Evolutionary conservation across 108 stramenopile species (phyloP), one percentile per base, ranked within the genome.

Genomic region (Nannochloropsis gaditana): DNA sequence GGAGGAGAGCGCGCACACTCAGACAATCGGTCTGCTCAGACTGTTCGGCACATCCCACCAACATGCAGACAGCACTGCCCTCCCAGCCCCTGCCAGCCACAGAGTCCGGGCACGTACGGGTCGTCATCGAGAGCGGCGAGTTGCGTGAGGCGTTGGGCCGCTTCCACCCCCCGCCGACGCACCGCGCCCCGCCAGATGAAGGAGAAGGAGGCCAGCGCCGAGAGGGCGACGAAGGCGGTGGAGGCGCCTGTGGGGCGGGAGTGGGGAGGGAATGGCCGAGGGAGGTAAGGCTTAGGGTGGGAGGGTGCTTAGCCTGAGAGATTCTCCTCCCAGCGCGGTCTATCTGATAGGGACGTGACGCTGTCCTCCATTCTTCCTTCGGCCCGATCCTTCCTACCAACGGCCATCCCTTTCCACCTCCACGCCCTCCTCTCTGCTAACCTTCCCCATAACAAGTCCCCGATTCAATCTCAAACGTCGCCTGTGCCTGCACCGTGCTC

Each of bases 91-190:
- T 31, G 31, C 31, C 31, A 31, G 31, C 31, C 31, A 31, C 31
- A 31, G 31, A 31, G 31, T 31, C 31, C 31, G n/a, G 59, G 15
- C 59, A 73, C 59, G 59, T 73, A 73, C 59, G 59, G 59, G 59
- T 73, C 59, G 59, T 73, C 59, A n/a, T 73, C 59, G 4, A 73
- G 6, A 3, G 59, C 59, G n/a, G 59, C 59, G 19, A 73, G 59
- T n/a, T 73, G 59, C 15, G 19, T 0, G 19, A 73, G n/a, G 59
- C 59, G 59, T 73, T n/a, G 59, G 0, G 15, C 59, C 59, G 59
- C 59, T n/a, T 73, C 59, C 59, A n/a, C 59, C 59, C 59, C 59
- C 8, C 59, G 59, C n/a, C 59, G 59, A 73, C 59, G 59, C 59
- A 73, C 59, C 19, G 59, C 59, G 19, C 59, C 59, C 4, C 59